phyloP scores from a whole-genome alignment of 108 stramenopile genomes.

The Skeletonema tropicum region DNA sequence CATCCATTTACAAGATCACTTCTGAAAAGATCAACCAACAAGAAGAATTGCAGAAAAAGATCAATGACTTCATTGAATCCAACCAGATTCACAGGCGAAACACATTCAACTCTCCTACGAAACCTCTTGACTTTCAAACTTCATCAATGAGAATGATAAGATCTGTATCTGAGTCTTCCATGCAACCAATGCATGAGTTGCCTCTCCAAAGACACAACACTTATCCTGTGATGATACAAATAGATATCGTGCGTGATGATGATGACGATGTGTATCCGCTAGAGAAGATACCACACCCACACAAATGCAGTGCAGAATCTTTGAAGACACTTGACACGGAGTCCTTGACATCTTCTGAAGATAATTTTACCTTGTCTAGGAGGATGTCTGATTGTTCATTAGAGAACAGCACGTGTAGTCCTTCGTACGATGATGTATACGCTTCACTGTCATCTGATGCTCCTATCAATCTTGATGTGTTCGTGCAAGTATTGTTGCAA shows the following conservation, averaged over 20 bases:
- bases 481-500: neutral
- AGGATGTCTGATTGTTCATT: neutral
- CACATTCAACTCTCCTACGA: neutral
- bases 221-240: neutral
- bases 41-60: neutral
- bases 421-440: neutral
- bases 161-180: neutral
- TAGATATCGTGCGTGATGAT: neutral
- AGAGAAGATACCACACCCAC: neutral
- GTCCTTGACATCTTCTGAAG: neutral
- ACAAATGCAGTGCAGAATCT: neutral
- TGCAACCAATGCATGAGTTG: neutral
- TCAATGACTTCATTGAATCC: neutral
- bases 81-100: too few species aligned
- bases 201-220: neutral
- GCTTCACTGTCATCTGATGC: neutral
- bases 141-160: neutral
- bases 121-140: neutral
- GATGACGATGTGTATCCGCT: neutral
- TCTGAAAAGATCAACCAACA: slow-evolving; percentile 1
- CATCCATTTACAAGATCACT: slow-evolving; percentile 10
- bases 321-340: neutral
- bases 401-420: neutral
- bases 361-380: too few species aligned
- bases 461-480: neutral